These are phyloP conservation scores for Metarhizium brunneum DNA, from an alignment of 2,329 filamentous ascomycete species.

Conservation along the genomic window DNA sequence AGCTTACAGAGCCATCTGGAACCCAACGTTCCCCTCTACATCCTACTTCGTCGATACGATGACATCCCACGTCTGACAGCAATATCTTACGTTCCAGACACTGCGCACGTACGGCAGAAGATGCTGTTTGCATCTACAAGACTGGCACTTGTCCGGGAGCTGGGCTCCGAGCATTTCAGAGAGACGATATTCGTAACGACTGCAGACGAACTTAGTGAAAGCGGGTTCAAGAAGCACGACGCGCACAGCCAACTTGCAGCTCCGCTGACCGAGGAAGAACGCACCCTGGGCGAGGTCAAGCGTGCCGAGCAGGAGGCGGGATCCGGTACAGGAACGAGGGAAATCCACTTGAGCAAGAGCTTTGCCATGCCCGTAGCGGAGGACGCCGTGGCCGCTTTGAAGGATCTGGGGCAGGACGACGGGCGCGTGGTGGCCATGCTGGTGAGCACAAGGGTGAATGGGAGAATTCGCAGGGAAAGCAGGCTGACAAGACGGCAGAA, in stretches of 20 bases:
- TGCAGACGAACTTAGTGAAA: conserved; percentile 56
- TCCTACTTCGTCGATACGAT: conserved; percentile 62
- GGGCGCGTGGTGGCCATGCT: conserved; percentile 53
- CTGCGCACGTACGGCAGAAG: conserved; percentile 73
- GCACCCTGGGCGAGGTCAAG: conserved; percentile 61
- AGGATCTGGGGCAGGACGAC: conserved; percentile 42
- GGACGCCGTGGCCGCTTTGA: conserved; percentile 56
- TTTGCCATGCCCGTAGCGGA: conserved; percentile 50
- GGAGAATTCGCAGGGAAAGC: neutral
- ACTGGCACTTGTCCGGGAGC: conserved; percentile 64
- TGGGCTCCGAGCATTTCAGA: conserved; percentile 70
- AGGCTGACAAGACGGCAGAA: conserved; percentile 34
- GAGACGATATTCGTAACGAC: conserved; percentile 67
- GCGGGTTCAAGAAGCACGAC: conserved; percentile 66
- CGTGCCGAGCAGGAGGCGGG: conserved; percentile 66
- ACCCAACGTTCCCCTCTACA: conserved; percentile 59
- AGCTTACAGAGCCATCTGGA: conserved; percentile 55
- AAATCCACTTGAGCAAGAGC: conserved; percentile 50
- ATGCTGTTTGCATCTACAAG: conserved; percentile 77
- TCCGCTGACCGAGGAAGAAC: conserved; percentile 72
- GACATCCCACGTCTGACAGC: conserved; percentile 51
- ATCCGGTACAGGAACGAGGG: conserved; percentile 51
- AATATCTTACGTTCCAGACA: conserved; percentile 70
- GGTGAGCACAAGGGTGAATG: conserved; percentile 34
- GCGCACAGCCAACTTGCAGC: conserved; percentile 54